A percentile compares a stretch with the other conserved stretches of the same genome.
These are phyloP conservation scores for Mycena latifolia DNA, from an alignment of 768 basidiomycete genomes.

Conservation along the genomic window DNA sequence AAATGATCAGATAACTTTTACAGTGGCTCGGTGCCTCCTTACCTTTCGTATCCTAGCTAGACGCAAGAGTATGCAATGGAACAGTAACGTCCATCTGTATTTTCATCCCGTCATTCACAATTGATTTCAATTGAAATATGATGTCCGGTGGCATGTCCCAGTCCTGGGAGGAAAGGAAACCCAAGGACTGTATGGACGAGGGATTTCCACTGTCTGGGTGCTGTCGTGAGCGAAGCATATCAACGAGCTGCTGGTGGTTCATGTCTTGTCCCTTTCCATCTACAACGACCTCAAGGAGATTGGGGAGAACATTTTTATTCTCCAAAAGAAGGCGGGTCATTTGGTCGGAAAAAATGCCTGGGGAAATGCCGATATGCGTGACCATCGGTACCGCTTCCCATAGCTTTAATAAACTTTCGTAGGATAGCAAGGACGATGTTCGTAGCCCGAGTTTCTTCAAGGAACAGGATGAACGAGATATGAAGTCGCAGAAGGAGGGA, in stretches of 20 bases:
- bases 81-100: constrained; percentile 8
- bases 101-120: not conserved
- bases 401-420: not conserved
- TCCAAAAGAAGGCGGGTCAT: constrained; percentile 3
- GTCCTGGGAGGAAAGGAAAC: not conserved
- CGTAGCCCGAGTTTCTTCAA: not conserved
- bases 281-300: not conserved
- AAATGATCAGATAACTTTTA: too few relatives aligned
- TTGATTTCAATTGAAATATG: not conserved
- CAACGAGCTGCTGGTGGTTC: not conserved
- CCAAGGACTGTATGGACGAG: too few relatives aligned
- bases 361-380: constrained; percentile 1
- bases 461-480: constrained; percentile 8
- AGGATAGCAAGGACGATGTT: not conserved
- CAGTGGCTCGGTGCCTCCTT: not conserved
- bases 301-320: not conserved
- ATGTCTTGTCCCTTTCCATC: not conserved
- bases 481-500: constrained; percentile 3
- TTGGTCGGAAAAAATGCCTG: constrained; percentile 2
- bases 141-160: not conserved
- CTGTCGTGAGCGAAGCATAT: constrained; percentile 5
- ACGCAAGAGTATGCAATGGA: not conserved
- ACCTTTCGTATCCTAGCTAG: too few relatives aligned
- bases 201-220: not conserved
- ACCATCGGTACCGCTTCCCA: constrained; percentile 6